These are phyloP conservation scores for Fusarium brevicatenulatum DNA, from an alignment of 2,329 filamentous ascomycete genomes.

Conservation along the genomic window DNA sequence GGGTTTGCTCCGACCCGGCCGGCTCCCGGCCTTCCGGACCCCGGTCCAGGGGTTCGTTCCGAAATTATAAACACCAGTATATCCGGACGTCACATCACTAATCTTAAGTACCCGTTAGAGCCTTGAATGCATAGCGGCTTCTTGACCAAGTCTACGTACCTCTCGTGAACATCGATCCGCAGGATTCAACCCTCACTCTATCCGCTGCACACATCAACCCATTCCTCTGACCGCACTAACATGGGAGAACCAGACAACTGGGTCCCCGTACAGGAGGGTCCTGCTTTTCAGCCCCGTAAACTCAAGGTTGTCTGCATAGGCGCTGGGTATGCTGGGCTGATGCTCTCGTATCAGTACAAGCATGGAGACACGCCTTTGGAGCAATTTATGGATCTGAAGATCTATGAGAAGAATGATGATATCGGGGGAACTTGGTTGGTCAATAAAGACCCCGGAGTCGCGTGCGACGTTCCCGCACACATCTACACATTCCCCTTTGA, in stretches of 20 bases:
- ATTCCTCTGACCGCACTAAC: too few species aligned
- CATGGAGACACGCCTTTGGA: neutral
- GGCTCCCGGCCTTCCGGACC: neutral
- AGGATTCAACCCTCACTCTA: too few species aligned
- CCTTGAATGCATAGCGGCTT: too few species aligned
- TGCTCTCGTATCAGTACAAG: neutral
- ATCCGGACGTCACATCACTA: too few species aligned
- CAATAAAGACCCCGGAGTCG: neutral
- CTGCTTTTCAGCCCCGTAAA: neutral
- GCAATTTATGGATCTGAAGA: accelerated
- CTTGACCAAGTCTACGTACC: too few species aligned
- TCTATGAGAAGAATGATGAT: neutral
- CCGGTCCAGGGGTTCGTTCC: too few species aligned
- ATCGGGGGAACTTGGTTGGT: neutral
- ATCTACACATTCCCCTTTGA: neutral
- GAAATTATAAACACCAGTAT: too few species aligned
- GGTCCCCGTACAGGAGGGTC: neutral
- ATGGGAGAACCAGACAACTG: neutral
- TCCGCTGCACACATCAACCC: too few species aligned
- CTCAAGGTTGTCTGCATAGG: neutral
- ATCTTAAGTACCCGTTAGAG: too few species aligned
- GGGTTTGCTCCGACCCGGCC: neutral
- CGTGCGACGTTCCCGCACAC: neutral
- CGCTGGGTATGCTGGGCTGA: neutral
- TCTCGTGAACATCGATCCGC: too few species aligned